Base-by-base conservation (phyloP, 2,329 filamentous ascomycete species). In the Penicillium janthinellum region DNA sequence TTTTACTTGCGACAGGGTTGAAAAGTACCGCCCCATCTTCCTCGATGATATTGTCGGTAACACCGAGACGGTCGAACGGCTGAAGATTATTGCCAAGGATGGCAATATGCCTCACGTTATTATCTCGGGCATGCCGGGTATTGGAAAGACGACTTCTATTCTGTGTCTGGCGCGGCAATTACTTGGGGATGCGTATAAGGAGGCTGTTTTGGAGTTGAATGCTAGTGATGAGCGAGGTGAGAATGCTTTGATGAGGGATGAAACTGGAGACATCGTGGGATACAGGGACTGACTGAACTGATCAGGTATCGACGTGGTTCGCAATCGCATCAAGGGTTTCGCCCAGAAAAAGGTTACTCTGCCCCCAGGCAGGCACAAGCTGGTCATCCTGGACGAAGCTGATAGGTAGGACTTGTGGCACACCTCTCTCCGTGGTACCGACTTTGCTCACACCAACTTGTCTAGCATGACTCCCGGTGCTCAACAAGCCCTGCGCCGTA, bases 71-170 rank as follows among this genome's bases (percentile, higher is more conserved):
- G 92, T 99, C 70, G 94, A 98, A 77, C 90, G 95, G 57, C 82
- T 99, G 70, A 98, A 98, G 75, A 98, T 99, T 71, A 98, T 99
- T 70, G 93, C 95, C 49, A 95, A 93, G 77, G 95, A 98, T 80
- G 95, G 95, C 69, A 99, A 99, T 79, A 97, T 99, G 93, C 95
- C 95, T 2, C 95, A 99, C 79, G 87, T 99, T 72, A 98, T 99
- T 78, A 98, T 99, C 71, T 96, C 92, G n/a, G 95, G 95, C 61
- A 98, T 96, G 92, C 95, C 95, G 20, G 95, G 95, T 73, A 99
- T 98, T 72, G 95, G 95, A 77, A 99, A 99, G 82, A 99, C 95
- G 4, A 98, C 95, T 0, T 96, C 92, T 57, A 89, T 99, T 57
- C 82, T 98, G 62, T 98, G 95, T 74, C 86, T 99, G 49, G 95